Evolutionary conservation across 139 green algal genomes (phyloP), one percentile per base, ranked within the genome.

Genomic region (Chlorella sorokiniana): DNA sequence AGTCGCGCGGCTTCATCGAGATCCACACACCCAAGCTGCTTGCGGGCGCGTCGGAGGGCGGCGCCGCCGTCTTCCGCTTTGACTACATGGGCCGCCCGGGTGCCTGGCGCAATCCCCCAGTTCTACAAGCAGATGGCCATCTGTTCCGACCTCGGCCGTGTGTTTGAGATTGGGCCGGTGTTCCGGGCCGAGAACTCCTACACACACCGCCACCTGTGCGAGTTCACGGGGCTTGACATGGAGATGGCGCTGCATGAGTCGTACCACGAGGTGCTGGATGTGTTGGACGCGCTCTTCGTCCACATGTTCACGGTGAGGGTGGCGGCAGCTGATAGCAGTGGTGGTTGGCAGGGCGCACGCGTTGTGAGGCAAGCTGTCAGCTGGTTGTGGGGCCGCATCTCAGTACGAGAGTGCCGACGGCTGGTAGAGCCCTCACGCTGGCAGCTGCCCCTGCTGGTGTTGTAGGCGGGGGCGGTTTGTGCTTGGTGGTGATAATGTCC

Each of bases 221-320:
- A 99, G 92, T 99, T 99, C 89, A 97, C 91, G n/a, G 96, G 97
- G 8, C 91, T 99, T 71, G 97, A 99, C 84, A 91, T 99, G 64
- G 97, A 99, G 88, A 99, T 99, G 97, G 84, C 89, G 40, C 98
- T 99, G 84, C 82, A 96, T 63, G 95, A 99, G 88, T 94, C 97
- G 82, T 99, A 99, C 90, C 92, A 92, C 44, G 97, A 99, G 90
- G 93, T 94, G 52, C 81, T 99, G 87, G 96, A 99, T 81, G 90
- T 99, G 45, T 86, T 99, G 25, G 95, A 99, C 86, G 70, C 86
- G 29, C 82, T 99, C 5, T 99, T 99, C 73, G 86, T 94, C 20
- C 78, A 91, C 81, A 98, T 99, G 52, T 99, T 99, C 84, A 84
- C 97, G 41, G 95, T 83, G 18, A 35, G 71, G 41, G 33, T 48